Conservation (phyloP, 176 grass and related monocot genomes). For the Pharus latifolius region DNA sequence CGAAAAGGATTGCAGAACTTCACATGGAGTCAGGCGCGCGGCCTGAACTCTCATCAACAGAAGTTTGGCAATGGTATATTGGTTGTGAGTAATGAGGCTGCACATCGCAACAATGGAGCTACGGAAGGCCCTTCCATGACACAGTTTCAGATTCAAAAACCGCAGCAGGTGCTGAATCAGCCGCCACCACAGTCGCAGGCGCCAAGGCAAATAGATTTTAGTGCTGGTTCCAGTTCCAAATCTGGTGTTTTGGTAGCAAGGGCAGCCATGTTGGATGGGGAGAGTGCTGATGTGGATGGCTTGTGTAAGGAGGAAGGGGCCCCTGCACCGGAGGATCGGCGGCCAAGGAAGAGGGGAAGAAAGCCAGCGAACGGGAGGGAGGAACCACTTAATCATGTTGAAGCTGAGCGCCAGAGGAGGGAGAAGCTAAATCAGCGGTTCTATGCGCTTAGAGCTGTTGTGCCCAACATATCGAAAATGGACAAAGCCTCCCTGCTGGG, state of each 20-base stretch:
- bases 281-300: slow-evolving; percentile 42
- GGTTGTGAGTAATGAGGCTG: slow-evolving; percentile 42
- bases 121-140: slow-evolving; percentile 7
- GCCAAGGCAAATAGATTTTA: slow-evolving; percentile 76
- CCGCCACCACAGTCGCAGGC: slow-evolving; percentile 49
- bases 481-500: slow-evolving; percentile 92
- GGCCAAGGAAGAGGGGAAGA: slow-evolving; percentile 87
- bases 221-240: slow-evolving; percentile 48
- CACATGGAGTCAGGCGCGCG: slow-evolving; percentile 63
- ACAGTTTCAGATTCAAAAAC: slow-evolving; percentile 53
- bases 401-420: slow-evolving; percentile 92
- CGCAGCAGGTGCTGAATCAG: slow-evolving; percentile 23
- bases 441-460: slow-evolving; percentile 79
- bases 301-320: slow-evolving; percentile 50
- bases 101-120: slow-evolving; percentile 29
- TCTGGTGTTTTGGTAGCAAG: slow-evolving; percentile 38
- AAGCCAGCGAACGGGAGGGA: slow-evolving; percentile 97
- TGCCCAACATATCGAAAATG: slow-evolving; percentile 98
- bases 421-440: slow-evolving; percentile 97
- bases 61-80: slow-evolving; percentile 60
- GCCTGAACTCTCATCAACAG: slow-evolving; percentile 54
- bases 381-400: slow-evolving; percentile 91
- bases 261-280: slow-evolving; percentile 46
- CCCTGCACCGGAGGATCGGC: slow-evolving; percentile 37
- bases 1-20: slow-evolving; percentile 67